phyloP scores from a whole-genome alignment of 495 filamentous ascomycete species.

The Daldinia grandis region DNA sequence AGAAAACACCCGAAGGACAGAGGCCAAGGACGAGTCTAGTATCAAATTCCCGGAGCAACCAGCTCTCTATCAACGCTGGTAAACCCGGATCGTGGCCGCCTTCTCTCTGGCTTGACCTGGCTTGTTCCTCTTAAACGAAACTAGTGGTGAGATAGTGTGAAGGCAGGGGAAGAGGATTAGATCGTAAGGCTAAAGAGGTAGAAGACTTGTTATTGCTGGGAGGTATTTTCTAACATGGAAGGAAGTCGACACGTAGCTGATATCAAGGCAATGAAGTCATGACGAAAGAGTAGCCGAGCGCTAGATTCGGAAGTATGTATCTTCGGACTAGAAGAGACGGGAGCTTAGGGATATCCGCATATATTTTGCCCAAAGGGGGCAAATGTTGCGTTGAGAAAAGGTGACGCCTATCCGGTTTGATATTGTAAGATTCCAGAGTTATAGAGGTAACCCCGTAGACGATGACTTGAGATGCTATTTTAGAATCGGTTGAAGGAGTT shows the following conservation, averaged over 20 bases:
- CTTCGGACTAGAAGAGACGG: slow-evolving; percentile 3
- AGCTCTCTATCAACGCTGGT: slow-evolving; percentile 11
- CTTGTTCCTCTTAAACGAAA: slow-evolving; percentile 9
- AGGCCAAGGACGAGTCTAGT: slow-evolving; percentile 15
- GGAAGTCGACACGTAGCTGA: slow-evolving; percentile 16
- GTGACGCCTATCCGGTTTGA: slow-evolving; percentile 15
- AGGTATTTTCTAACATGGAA: slow-evolving; percentile 6
- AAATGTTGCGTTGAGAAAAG: slow-evolving; percentile 20
- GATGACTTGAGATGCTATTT: slow-evolving; percentile 25
- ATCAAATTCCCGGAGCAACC: slow-evolving; percentile 20
- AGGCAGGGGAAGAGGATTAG: slow-evolving; percentile 10
- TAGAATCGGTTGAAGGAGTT: slow-evolving; percentile 27
- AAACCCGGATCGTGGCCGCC: slow-evolving; percentile 16
- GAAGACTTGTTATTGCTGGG: slow-evolving; percentile 12
- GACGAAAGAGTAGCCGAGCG: slow-evolving; percentile 12
- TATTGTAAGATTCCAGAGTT: slow-evolving; percentile 6
- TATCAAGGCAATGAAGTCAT: slow-evolving; percentile 34
- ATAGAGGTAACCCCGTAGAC: slow-evolving; percentile 6
- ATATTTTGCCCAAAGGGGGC: slow-evolving; percentile 27
- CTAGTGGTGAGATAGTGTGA: slow-evolving; percentile 22
- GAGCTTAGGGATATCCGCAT: slow-evolving; percentile 25
- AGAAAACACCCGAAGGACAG: slow-evolving; percentile 11
- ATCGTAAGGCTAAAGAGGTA: slow-evolving; percentile 6
- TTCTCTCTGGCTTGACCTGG: slow-evolving; percentile 13
- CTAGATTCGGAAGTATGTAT: slow-evolving; percentile 11